Evolutionary conservation across 805 yeast genomes (phyloP), one percentile per base, ranked within the genome.

Genomic region (Zygoascus bituminiphila): DNA sequence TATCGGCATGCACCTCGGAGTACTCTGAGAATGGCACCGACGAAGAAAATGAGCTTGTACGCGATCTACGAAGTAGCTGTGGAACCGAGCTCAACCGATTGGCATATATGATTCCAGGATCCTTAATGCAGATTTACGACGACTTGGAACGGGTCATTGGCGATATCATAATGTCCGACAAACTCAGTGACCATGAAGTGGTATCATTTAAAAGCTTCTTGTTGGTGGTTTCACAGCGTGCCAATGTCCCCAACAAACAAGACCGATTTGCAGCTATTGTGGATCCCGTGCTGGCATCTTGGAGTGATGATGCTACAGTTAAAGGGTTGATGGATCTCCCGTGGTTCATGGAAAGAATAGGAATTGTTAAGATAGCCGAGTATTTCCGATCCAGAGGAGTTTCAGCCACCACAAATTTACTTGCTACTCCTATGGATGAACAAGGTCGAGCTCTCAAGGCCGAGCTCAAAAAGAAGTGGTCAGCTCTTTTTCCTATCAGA

Each of bases 301-400:
- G 99, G 99, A 82, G 91, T 0, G 88, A 89, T 42, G 91, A 88
- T 19, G 81, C 79, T 9, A 91, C 97, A 0, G 88, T 87, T 53
- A 88, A 88, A 60, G 97, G 97, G 0, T 69, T 93, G 24, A 71
- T 82, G 60, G 95, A 91, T 61, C 72, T 94, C 41, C 96, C 88
- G 52, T 93, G 98, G 98, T 93, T 93, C 58, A 91, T 93, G 98
- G 98, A 89, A 66, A 76, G 97, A 58, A 75, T 94, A 45, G 98
- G 98, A 2, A 87, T 93, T 48, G 98, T 88, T 2, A 81, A 81
- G 62, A 94, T 93, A 60, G 95, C 97, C 0, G 84, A 84, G 51
- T 93, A 93, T 62, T 93, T 94, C 66, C 81, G 82, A 52, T 76
- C 78, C 6, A 73, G 98, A 55, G 85, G 86, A 4, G 89, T 94